Conservation (phyloP, 2,329 filamentous ascomycete species). For the Aspergillus ochraceoroseus region DNA sequence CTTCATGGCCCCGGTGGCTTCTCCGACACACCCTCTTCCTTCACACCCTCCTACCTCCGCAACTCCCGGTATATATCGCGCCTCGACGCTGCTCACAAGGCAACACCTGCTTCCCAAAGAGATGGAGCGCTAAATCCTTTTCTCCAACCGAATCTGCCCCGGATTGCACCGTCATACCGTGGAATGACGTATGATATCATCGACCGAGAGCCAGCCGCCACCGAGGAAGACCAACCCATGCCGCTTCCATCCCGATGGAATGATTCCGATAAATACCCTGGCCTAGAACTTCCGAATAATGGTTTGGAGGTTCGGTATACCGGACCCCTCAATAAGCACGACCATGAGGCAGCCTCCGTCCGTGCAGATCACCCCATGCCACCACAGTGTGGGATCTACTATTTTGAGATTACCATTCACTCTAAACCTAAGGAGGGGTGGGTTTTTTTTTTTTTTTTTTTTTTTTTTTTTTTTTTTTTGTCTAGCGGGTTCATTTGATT, state of each 20-base stretch:
- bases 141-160: constrained; percentile 55
- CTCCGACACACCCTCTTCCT: constrained; percentile 42
- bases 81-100: constrained; percentile 65
- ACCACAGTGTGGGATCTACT: constrained; percentile 85
- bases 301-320: constrained; percentile 66
- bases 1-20: constrained; percentile 23
- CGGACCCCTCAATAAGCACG: constrained; percentile 54
- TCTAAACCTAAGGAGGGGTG: constrained; percentile 65
- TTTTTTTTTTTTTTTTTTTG: too few species aligned
- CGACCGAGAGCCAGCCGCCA: constrained; percentile 59
- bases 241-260: constrained; percentile 81
- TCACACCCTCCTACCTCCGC: constrained; percentile 77
- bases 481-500: not conserved
- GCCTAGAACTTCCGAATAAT: constrained; percentile 68
- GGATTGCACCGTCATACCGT: constrained; percentile 61
- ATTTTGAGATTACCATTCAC: constrained; percentile 71
- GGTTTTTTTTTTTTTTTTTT: too few species aligned
- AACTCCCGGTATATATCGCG: constrained; percentile 72
- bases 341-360: constrained; percentile 74
- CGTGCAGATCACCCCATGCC: constrained; percentile 84
- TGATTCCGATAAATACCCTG: constrained; percentile 65
- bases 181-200: constrained; percentile 80
- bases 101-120: constrained; percentile 53
- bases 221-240: constrained; percentile 58
- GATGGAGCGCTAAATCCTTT: constrained; percentile 51